phyloP scores from a whole-genome alignment of 805 yeast genomes.

The Cyberlindnera maritima region DNA sequence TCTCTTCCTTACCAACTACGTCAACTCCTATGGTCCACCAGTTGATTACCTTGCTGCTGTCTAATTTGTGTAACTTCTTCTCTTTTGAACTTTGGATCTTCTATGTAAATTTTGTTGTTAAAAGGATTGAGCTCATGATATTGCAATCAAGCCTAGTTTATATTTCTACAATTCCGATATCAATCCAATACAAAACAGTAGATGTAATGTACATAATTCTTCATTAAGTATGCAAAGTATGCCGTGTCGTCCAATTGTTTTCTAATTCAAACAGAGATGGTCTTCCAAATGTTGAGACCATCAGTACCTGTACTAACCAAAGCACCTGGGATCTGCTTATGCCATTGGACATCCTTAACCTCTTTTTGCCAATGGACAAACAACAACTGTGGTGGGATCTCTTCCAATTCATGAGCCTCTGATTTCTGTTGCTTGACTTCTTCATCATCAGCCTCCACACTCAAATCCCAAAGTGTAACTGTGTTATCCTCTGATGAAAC shows the following conservation, averaged over 20 bases:
- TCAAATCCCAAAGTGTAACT: conserved; percentile 95
- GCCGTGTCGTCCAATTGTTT: too few species aligned
- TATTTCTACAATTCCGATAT: too few species aligned
- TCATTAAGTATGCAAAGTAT: background rate
- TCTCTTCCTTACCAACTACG: too few species aligned
- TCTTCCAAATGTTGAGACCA: conserved; percentile 94
- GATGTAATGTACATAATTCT: too few species aligned
- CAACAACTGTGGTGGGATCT: conserved; percentile 91
- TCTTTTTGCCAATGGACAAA: conserved; percentile 98
- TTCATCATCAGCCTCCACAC: conserved; percentile 98
- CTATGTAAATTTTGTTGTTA: too few species aligned
- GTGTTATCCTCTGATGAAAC: conserved; percentile 97
- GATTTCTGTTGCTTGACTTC: conserved; percentile 84
- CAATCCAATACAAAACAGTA: too few species aligned
- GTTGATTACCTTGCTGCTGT: too few species aligned
- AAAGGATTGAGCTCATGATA: too few species aligned
- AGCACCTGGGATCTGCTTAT: conserved; percentile 93
- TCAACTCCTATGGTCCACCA: too few species aligned
- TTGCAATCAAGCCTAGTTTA: too few species aligned
- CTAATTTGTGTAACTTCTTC: too few species aligned
- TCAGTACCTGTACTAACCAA: conserved; percentile 93
- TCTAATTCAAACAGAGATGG: conserved; percentile 90
- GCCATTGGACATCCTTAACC: conserved; percentile 98
- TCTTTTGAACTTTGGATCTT: too few species aligned
- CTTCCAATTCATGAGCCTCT: conserved; percentile 76